Evolutionary conservation across 108 stramenopile species (phyloP).

Genomic region (Cyclotella sp.): DNA sequence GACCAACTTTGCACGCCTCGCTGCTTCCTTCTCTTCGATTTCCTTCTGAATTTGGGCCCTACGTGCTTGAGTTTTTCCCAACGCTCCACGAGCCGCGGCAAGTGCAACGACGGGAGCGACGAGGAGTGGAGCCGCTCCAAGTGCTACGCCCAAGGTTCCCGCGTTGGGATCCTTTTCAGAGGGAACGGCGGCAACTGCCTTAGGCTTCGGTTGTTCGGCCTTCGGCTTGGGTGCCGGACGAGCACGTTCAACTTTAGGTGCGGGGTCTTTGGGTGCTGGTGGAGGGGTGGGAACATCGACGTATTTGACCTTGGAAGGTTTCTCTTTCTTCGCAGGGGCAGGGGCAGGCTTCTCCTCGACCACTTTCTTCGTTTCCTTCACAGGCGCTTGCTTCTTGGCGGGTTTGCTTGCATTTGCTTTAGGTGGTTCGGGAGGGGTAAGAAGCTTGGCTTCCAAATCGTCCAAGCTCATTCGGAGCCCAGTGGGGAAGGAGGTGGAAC

Average conservation of each 20-base stretch:
- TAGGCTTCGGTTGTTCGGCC: conserved; percentile 43
- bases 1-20: conserved; percentile 51
- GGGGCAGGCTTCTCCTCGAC: conserved; percentile 6
- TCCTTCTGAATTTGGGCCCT: conserved; percentile 76
- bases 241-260: conserved; percentile 4
- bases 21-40: conserved; percentile 66
- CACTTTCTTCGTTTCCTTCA: conserved; percentile 29
- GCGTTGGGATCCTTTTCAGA: conserved; percentile 60
- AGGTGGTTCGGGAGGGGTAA: conserved; percentile 34
- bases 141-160: conserved; percentile 69
- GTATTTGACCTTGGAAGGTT: conserved; percentile 14
- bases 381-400: conserved; percentile 23
- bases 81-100: conserved; percentile 62
- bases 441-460: conserved; percentile 54
- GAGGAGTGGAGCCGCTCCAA: conserved; percentile 83
- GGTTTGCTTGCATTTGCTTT: conserved; percentile 29
- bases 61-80: conserved; percentile 55
- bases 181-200: conserved; percentile 16
- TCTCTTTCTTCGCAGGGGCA: conserved; percentile 17
- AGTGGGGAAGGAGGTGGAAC: conserved; percentile 22
- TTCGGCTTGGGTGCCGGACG: conserved; percentile 36
- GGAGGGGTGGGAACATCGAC: conserved; percentile 29
- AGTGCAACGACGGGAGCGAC: conserved; percentile 70
- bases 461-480: conserved; percentile 44
- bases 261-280: neutral